Conservation (phyloP, 2,329 filamentous ascomycete species). For the Hawksworthiomyces lignivorus region DNA sequence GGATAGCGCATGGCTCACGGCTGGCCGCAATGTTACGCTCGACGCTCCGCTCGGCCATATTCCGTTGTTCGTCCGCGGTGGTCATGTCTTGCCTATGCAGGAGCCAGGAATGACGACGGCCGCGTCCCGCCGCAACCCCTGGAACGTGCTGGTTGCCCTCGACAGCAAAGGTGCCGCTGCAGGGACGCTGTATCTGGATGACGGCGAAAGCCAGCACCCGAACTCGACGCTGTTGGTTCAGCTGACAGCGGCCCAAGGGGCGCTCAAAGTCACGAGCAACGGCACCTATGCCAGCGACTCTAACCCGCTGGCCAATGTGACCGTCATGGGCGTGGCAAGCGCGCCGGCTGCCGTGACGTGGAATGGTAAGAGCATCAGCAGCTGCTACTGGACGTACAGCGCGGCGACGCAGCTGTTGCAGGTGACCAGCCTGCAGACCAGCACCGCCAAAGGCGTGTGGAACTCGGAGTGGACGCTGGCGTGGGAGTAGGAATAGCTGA, state of each 20-base stretch:
- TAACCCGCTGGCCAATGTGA: conserved; percentile 55
- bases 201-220: conserved; percentile 57
- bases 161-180: conserved; percentile 44
- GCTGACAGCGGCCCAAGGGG: conserved; percentile 25
- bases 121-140: conserved; percentile 54
- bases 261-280: conserved; percentile 38
- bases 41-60: conserved; percentile 56
- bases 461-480: conserved; percentile 46
- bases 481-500: no score
- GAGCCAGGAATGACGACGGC: conserved; percentile 60
- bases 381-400: conserved; percentile 40
- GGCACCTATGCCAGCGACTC: conserved; percentile 38
- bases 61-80: conserved; percentile 63
- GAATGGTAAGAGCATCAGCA: conserved; percentile 38
- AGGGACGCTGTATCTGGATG: conserved; percentile 64
- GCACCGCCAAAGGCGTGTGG: conserved; percentile 52
- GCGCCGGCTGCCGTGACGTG: conserved; percentile 39
- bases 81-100: conserved; percentile 59
- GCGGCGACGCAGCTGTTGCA: conserved; percentile 37
- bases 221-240: conserved; percentile 5
- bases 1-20: conserved; percentile 17
- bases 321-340: conserved; percentile 47
- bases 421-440: conserved; percentile 39
- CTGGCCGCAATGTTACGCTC: conserved; percentile 33
- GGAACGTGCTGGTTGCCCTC: conserved; percentile 59